Evolutionary conservation across 1,139 yeast genomes (phyloP).

Genomic region (Suhomyces wounanorum): DNA sequence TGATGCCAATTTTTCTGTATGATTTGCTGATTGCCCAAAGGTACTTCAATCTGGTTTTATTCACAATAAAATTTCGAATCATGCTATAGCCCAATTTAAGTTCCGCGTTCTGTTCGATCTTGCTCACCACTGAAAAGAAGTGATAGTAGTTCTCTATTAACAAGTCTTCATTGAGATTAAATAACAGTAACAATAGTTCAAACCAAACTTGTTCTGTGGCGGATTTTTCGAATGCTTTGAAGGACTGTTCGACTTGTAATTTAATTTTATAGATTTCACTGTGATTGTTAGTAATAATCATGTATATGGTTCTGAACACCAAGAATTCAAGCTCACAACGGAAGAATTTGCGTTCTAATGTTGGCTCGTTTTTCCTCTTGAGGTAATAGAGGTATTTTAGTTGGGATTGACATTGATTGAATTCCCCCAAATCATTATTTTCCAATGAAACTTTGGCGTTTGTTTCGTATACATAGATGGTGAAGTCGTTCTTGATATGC

Average conservation of each 20-base stretch:
- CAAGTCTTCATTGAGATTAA: conserved; percentile 14
- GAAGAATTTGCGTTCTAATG: conserved; percentile 16
- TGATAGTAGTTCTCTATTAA: conserved; percentile 52
- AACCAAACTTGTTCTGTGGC: conserved; percentile 15
- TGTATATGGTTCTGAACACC: conserved; percentile 75
- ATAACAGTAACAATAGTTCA: conserved; percentile 13
- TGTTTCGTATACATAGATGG: conserved; percentile 77
- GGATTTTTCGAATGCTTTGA: conserved; percentile 7
- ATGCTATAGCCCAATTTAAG: conserved; percentile 30
- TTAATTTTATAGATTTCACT: conserved; percentile 47
- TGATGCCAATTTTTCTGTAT: conserved; percentile 56
- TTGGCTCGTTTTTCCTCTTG: conserved; percentile 13
- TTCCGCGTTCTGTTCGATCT: conserved; percentile 18
- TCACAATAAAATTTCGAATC: conserved; percentile 45
- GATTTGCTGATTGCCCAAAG: conserved; percentile 60
- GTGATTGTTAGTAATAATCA: conserved; percentile 72
- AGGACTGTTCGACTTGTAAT: conserved; percentile 19
- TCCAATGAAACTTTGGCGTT: conserved; percentile 88
- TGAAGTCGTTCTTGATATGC: conserved; percentile 75
- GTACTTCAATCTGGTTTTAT: conserved; percentile 61
- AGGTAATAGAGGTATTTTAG: conserved; percentile 59
- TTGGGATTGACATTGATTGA: conserved; percentile 91
- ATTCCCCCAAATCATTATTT: conserved; percentile 86
- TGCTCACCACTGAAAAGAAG: conserved; percentile 40
- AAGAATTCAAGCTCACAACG: conserved; percentile 58